phyloP scores from a whole-genome alignment of 768 basidiomycete species.

The Podaxis sp. region DNA sequence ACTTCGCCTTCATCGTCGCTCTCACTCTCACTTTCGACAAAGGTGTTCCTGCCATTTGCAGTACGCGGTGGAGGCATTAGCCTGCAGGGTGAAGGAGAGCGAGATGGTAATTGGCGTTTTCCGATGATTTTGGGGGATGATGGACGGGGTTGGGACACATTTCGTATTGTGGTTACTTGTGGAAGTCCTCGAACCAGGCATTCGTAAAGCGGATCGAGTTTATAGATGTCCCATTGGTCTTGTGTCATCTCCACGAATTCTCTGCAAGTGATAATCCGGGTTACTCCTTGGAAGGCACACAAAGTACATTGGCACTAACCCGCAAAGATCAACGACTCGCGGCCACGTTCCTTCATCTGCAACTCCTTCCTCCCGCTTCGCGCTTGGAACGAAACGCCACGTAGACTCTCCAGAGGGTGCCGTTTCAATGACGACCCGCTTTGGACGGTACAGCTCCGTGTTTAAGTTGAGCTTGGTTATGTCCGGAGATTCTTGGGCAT shows the following conservation, averaged over 20 bases:
- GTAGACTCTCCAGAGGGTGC: constrained; percentile 46
- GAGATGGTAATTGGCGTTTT: constrained; percentile 10
- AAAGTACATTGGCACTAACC: constrained; percentile 40
- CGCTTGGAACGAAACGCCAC: constrained; percentile 79
- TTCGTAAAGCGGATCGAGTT: constrained; percentile 70
- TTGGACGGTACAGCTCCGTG: constrained; percentile 49
- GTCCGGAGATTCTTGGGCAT: constrained; percentile 32
- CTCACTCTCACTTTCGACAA: constrained; percentile 18
- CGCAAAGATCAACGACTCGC: constrained; percentile 58
- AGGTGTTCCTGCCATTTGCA: not conserved
- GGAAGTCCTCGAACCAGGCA: constrained; percentile 51
- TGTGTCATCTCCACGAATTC: constrained; percentile 50
- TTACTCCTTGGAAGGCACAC: not conserved
- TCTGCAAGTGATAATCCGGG: constrained; percentile 24
- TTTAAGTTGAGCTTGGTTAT: constrained; percentile 37
- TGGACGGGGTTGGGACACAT: constrained; percentile 15
- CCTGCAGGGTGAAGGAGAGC: constrained; percentile 5
- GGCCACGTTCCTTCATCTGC: constrained; percentile 71
- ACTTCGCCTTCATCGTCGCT: constrained; percentile 38
- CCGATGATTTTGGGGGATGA: constrained; percentile 1
- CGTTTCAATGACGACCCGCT: constrained; percentile 73
- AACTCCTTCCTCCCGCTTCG: constrained; percentile 51
- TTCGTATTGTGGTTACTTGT: constrained; percentile 29
- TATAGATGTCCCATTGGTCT: constrained; percentile 86
- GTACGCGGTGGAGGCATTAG: constrained; percentile 6